Conservation (phyloP, 257 asterid genomes). For the Ajuga chamaepitys region DNA sequence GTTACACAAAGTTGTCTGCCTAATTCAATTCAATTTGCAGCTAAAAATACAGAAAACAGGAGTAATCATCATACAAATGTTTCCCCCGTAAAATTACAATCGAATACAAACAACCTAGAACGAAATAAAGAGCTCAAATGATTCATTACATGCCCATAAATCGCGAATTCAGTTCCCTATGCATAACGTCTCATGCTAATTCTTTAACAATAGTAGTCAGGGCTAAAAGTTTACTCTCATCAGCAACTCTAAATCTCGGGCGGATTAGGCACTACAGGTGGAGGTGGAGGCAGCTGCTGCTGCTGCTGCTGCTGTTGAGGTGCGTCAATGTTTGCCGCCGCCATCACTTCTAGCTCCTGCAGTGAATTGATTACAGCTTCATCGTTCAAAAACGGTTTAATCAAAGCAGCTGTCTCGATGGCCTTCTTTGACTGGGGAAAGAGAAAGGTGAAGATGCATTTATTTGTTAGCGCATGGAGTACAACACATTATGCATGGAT, state of each 20-base stretch:
- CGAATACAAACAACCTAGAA: too few relatives aligned
- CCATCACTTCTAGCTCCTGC: conserved; percentile 56
- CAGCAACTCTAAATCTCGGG: conserved; percentile 19
- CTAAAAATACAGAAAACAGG: too few relatives aligned
- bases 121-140: background rate
- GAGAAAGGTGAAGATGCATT: background rate
- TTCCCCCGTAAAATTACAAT: too few relatives aligned
- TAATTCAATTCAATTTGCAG: too few relatives aligned
- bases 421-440: conserved; percentile 50
- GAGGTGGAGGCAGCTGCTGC: conserved; percentile 2
- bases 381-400: conserved; percentile 46
- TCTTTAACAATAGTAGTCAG: conserved; percentile 22
- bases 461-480: background rate
- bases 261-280: conserved; percentile 14
- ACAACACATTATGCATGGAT: background rate
- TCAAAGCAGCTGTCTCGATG: conserved; percentile 28
- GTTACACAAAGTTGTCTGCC: too few relatives aligned
- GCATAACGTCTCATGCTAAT: conserved; percentile 10
- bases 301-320: conserved; percentile 9
- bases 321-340: conserved; percentile 8
- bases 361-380: conserved; percentile 40
- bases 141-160: conserved; percentile 4
- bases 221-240: conserved; percentile 17
- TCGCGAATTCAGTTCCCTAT: background rate
- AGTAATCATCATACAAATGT: too few relatives aligned